Evolutionary conservation across 2,329 filamentous ascomycete genomes (phyloP).

Genomic region (Pseudomassariella vexata): DNA sequence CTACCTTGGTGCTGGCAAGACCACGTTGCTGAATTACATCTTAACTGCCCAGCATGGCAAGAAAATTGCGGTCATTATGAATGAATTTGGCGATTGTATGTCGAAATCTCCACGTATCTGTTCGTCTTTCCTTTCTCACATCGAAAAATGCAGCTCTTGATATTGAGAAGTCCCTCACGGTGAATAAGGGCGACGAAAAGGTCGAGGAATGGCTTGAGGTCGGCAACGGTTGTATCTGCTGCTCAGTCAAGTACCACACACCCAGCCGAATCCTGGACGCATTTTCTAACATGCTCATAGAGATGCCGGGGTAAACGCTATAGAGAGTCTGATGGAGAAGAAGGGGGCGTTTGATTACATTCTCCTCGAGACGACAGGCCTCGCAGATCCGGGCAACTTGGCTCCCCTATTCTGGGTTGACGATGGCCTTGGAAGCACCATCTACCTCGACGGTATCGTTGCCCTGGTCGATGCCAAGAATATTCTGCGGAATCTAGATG

Average conservation of each 20-base stretch:
- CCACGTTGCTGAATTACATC: slow-evolving; percentile 92
- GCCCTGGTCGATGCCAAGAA: slow-evolving; percentile 95
- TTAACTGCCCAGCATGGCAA: slow-evolving; percentile 92
- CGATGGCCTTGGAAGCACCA: slow-evolving; percentile 87
- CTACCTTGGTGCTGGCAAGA: slow-evolving; percentile 93
- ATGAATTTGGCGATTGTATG: slow-evolving; percentile 81
- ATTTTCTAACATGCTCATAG: slow-evolving; percentile 35
- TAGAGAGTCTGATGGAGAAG: slow-evolving; percentile 92
- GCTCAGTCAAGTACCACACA: slow-evolving; percentile 73
- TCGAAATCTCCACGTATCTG: slow-evolving; percentile 7
- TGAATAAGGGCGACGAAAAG: slow-evolving; percentile 76
- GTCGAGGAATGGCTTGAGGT: slow-evolving; percentile 95
- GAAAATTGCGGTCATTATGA: slow-evolving; percentile 96
- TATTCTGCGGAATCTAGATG: slow-evolving; percentile 74
- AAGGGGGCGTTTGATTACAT: slow-evolving; percentile 96
- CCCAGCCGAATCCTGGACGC: not conserved
- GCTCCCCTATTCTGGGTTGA: slow-evolving; percentile 98
- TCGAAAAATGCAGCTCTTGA: slow-evolving; percentile 66
- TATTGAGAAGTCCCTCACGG: slow-evolving; percentile 91
- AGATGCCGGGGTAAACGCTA: slow-evolving; percentile 88
- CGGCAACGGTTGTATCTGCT: slow-evolving; percentile 95
- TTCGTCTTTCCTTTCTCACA: not conserved
- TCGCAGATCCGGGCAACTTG: slow-evolving; percentile 92
- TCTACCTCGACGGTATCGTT: slow-evolving; percentile 95
- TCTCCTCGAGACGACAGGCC: slow-evolving; percentile 87